Evolutionary conservation across 2,329 filamentous ascomycete species (phyloP).

Genomic region (Nannizziopsis arthrosporioides): DNA sequence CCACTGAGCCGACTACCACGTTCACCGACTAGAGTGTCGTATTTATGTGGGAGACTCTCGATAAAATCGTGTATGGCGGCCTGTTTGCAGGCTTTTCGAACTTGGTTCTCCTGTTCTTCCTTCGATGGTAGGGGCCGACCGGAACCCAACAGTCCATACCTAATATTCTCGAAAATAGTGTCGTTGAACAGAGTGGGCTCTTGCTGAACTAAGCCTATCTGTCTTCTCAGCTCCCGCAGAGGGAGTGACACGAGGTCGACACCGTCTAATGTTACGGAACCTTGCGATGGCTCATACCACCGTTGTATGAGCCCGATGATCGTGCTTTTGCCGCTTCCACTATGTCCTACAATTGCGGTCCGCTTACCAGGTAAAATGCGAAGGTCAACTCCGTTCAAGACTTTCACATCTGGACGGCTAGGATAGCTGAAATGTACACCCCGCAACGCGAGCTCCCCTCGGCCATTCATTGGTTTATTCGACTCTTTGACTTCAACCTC

Average conservation of each 20-base stretch:
- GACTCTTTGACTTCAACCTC: no score
- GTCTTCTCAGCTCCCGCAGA: conserved; percentile 32
- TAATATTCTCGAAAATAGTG: conserved; percentile 38
- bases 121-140: no score
- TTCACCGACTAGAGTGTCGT: no score
- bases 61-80: no score
- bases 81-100: no score
- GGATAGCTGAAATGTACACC: conserved; percentile 56
- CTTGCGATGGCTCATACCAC: conserved; percentile 43
- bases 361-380: conserved; percentile 50
- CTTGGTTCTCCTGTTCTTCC: no score
- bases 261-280: conserved; percentile 43
- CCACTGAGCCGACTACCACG: no score
- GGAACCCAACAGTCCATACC: no score
- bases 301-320: conserved; percentile 47
- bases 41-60: no score
- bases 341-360: conserved; percentile 53
- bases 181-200: conserved; percentile 40
- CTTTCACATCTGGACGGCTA: conserved; percentile 45
- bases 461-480: no score
- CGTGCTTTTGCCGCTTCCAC: conserved; percentile 56
- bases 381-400: conserved; percentile 47
- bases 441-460: no score
- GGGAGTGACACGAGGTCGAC: conserved; percentile 34
- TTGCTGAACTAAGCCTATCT: conserved; percentile 39